Conservation (phyloP, 163 green algal genomes). For the Scenedesmus sp. region DNA sequence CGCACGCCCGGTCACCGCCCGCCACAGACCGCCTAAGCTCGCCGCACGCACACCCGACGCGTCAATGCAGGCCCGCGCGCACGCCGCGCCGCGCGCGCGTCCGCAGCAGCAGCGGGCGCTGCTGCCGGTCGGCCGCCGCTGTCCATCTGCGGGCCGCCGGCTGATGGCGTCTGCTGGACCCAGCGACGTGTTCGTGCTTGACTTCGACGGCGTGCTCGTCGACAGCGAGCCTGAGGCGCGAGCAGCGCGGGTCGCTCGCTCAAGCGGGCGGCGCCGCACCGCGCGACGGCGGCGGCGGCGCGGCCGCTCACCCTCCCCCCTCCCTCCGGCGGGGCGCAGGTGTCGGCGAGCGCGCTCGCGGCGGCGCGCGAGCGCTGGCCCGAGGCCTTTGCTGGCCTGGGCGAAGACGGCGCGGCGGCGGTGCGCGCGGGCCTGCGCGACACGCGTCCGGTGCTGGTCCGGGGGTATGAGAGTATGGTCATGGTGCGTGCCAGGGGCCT, state of each 20-base stretch:
- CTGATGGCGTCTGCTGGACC: not conserved
- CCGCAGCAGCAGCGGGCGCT: too few species aligned
- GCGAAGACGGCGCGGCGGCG: not conserved
- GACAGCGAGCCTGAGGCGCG: conserved; percentile 73
- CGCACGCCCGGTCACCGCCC: too few species aligned
- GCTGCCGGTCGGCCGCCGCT: not conserved
- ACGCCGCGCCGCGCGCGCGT: too few species aligned
- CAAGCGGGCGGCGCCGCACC: not conserved
- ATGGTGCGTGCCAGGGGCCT: conserved; percentile 57
- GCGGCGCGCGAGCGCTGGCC: conserved; percentile 64
- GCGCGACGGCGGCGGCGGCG: not conserved
- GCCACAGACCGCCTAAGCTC: too few species aligned
- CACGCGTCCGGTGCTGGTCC: conserved; percentile 57
- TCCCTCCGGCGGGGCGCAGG: conserved; percentile 37
- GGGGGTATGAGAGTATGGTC: conserved; percentile 72
- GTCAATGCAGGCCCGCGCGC: too few species aligned
- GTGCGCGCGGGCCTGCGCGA: conserved; percentile 41
- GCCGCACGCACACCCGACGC: too few species aligned
- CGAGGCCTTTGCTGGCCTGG: conserved; percentile 49
- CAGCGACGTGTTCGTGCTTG: conserved; percentile 70
- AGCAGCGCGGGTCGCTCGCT: not conserved
- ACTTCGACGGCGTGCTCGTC: conserved; percentile 78
- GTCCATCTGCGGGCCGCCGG: not conserved
- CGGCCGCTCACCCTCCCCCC: not conserved
- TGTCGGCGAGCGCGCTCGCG: conserved; percentile 59